A percentile compares a stretch with the other conserved stretches of the same genome.
phyloP scores from a whole-genome alignment of 2,329 filamentous ascomycete species.

The Botryosphaeria dothidea region DNA sequence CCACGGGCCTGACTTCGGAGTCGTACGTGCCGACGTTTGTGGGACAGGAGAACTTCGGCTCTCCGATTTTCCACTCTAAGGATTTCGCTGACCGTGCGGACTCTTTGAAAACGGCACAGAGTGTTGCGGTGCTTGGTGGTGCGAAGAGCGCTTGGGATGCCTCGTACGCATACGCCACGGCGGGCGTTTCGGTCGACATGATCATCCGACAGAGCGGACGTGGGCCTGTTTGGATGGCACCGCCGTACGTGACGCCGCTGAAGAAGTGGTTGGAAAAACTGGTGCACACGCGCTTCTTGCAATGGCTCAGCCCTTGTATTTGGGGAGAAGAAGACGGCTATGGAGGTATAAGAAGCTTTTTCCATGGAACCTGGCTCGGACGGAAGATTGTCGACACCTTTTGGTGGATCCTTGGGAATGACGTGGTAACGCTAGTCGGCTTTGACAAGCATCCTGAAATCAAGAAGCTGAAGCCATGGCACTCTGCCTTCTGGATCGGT shows the following conservation, averaged over 20 bases:
- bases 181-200: slow-evolving; percentile 50
- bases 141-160: slow-evolving; percentile 66
- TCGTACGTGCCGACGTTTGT: slow-evolving; percentile 56
- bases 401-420: slow-evolving; percentile 54
- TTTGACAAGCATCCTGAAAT: slow-evolving; percentile 46
- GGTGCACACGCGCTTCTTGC: slow-evolving; percentile 65
- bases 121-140: slow-evolving; percentile 59
- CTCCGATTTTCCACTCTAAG: slow-evolving; percentile 59
- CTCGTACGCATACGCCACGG: slow-evolving; percentile 58
- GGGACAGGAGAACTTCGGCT: slow-evolving; percentile 52
- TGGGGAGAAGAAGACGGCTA: slow-evolving; percentile 68
- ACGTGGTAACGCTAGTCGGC: slow-evolving; percentile 47
- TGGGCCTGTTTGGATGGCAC: slow-evolving; percentile 62
- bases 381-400: slow-evolving; percentile 57
- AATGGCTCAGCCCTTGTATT: slow-evolving; percentile 73
- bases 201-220: slow-evolving; percentile 60
- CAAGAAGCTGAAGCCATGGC: slow-evolving; percentile 45
- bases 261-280: slow-evolving; percentile 69
- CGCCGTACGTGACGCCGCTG: slow-evolving; percentile 58
- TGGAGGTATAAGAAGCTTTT: slow-evolving; percentile 52
- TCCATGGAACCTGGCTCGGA: slow-evolving; percentile 60
- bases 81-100: slow-evolving; percentile 48
- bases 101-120: slow-evolving; percentile 33
- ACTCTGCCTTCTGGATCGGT: slow-evolving; percentile 54
- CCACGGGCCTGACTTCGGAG: slow-evolving; percentile 61